Base-by-base conservation (phyloP, 1,284 basidiomycete species). In the Porogramme epimiltina region DNA sequence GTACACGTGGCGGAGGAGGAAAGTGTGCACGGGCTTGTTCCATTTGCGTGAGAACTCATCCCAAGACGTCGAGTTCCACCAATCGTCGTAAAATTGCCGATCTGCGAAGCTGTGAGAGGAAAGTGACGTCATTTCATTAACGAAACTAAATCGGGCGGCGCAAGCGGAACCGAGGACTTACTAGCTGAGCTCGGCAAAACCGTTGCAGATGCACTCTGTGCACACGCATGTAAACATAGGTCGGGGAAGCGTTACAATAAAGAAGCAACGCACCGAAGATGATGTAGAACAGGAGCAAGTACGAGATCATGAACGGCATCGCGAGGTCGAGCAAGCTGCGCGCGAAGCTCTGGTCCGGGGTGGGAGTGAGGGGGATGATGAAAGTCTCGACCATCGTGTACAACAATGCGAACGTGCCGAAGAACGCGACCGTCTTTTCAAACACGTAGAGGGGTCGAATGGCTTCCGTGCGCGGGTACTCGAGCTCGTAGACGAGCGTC, bases 11-110 rank as follows among this genome's bases (percentile, higher is more conserved):
- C 93, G 85, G 10, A 98, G 80, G 20, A 99, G 81, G 79, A 98
- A 98, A 2, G 85, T 85, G 68, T 98, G 85, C n/a, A 95, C 88
- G 9, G 86, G 81, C 62, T 91, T 93, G 74, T 97, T 97, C 95
- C 95, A 97, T 73, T 95, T 95, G 43, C 95, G 85, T 5, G 93
- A 89, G 71, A 97, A 99, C 68, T 98, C 93, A 66, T 98, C 97
- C 89, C 93, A 96, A 2, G 90, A 91, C 0, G 90, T 94, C 1
- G 93, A 92, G 73, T 98, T 99, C 96, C 96, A 98, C 89, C 94
- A 98, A 68, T 98, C 95, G 70, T 95, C 91, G 70, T 98, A 99
- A 70, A 98, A 98, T 62, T 95, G 91, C 38, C 96, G 81, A 68
- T 99, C 96, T 23, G 94, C 94, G 66, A 98, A 99, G 66, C 89